phyloP scores from a whole-genome alignment of 176 grass and related monocot genomes.

The Aegilops umbellulata region DNA sequence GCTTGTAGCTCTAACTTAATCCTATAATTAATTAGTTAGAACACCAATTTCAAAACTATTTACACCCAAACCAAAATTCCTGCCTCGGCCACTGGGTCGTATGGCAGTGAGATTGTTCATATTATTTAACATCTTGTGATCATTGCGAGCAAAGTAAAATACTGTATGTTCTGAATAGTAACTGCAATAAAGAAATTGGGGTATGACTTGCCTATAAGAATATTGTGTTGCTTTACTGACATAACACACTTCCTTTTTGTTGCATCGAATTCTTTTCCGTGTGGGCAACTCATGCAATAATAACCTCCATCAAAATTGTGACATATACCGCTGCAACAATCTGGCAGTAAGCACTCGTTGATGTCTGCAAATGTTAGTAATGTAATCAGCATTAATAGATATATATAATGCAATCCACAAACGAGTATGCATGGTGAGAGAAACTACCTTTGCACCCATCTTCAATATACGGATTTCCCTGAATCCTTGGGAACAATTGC shows the following conservation, averaged over 20 bases:
- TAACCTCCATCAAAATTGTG: not conserved
- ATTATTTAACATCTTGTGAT: too few species aligned
- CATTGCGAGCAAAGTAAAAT: not conserved
- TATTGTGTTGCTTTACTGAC: not conserved
- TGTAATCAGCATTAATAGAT: not conserved
- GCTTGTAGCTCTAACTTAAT: too few species aligned
- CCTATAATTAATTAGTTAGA: too few species aligned
- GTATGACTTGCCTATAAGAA: conserved; percentile 3
- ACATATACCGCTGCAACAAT: not conserved
- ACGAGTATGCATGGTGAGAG: not conserved
- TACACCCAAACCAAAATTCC: too few species aligned
- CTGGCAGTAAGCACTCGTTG: conserved; percentile 9
- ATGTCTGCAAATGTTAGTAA: conserved; percentile 8
- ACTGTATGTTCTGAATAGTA: not conserved
- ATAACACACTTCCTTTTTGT: not conserved
- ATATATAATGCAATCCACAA: not conserved
- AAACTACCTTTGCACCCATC: conserved; percentile 35
- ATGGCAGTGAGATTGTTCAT: too few species aligned
- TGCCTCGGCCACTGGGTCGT: too few species aligned
- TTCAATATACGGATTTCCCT: conserved; percentile 46
- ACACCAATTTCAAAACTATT: too few species aligned
- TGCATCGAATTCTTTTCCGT: not conserved
- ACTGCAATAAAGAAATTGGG: not conserved
- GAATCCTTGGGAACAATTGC: conserved; percentile 25
- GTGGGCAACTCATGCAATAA: not conserved